A percentile compares a stretch with the other conserved stretches of the same genome.
Conservation (phyloP, 2,329 filamentous ascomycete species). For the Pseudopyrenochaeta lycopersici region DNA sequence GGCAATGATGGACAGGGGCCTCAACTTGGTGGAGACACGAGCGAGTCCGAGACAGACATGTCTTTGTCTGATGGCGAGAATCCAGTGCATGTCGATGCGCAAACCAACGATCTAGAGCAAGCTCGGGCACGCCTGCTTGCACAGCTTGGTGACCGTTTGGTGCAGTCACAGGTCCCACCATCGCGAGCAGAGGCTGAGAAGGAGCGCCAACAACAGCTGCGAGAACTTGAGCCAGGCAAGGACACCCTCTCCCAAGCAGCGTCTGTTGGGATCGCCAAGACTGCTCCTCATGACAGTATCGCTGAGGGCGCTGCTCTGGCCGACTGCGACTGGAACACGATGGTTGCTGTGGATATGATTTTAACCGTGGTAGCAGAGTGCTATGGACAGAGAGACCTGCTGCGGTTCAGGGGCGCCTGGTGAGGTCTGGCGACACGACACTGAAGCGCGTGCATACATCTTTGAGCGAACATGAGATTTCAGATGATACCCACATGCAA, state of each 20-base stretch:
- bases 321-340: conserved; percentile 58
- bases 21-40: conserved; percentile 2
- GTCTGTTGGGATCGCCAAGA: not conserved
- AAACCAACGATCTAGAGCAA: conserved; percentile 55
- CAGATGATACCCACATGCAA: conserved; percentile 6
- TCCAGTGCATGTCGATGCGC: conserved; percentile 10
- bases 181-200: conserved; percentile 33
- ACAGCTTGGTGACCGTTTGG: conserved; percentile 47
- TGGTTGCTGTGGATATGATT: conserved; percentile 90
- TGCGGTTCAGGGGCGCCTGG: conserved; percentile 71
- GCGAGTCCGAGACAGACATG: conserved; percentile 27
- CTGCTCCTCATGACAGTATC: not conserved
- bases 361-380: conserved; percentile 86
- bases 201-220: conserved; percentile 26
- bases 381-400: conserved; percentile 87
- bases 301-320: conserved; percentile 2
- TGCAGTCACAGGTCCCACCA: conserved; percentile 25
- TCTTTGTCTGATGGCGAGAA: conserved; percentile 31
- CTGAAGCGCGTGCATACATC: not conserved
- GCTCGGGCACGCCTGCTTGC: conserved; percentile 59
- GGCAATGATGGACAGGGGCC: not conserved
- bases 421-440: conserved; percentile 1
- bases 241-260: not conserved
- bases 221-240: conserved; percentile 7
- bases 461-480: not conserved